Percentiles rank a stretch among this genome's conserved stretches.
Evolutionary conservation across 345 rosid species (phyloP).

Genomic region (Dimocarpus longan): DNA sequence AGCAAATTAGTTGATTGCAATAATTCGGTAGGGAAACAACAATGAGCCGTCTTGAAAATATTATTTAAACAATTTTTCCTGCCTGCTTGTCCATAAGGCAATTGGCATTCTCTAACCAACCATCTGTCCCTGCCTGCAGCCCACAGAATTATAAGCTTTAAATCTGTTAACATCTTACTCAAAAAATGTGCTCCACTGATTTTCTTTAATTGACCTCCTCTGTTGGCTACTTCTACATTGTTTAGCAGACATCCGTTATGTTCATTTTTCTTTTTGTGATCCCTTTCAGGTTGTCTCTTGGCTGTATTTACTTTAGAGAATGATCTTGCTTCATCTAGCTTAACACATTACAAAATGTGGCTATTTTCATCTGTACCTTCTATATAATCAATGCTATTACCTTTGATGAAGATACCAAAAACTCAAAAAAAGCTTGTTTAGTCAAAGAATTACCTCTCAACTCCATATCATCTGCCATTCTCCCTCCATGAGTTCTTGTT

Average conservation of each 20-base stretch:
- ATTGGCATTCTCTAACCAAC: too few relatives aligned
- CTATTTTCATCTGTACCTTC: neutral
- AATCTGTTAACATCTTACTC: constrained; percentile 24
- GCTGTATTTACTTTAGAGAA: too few relatives aligned
- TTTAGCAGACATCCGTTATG: neutral
- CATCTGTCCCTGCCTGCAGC: constrained; percentile 79
- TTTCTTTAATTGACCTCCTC: neutral
- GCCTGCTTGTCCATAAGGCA: too few relatives aligned
- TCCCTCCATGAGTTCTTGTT: constrained; percentile 69
- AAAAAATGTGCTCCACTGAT: neutral
- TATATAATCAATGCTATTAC: neutral
- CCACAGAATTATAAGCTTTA: too few relatives aligned
- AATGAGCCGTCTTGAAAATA: neutral
- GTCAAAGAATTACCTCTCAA: constrained; percentile 61
- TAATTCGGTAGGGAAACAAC: neutral
- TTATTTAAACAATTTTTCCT: constrained; percentile 11
- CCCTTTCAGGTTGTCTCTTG: neutral
- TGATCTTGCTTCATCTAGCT: too few relatives aligned
- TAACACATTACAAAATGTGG: neutral
- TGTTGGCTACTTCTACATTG: neutral
- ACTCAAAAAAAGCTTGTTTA: neutral
- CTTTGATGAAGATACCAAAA: neutral
- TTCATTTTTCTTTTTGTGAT: neutral
- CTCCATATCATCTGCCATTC: constrained; percentile 99
- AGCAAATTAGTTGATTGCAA: too few relatives aligned